phyloP scores from a whole-genome alignment of 192 early-diverging fungal species.

The Coemansia sp. region DNA sequence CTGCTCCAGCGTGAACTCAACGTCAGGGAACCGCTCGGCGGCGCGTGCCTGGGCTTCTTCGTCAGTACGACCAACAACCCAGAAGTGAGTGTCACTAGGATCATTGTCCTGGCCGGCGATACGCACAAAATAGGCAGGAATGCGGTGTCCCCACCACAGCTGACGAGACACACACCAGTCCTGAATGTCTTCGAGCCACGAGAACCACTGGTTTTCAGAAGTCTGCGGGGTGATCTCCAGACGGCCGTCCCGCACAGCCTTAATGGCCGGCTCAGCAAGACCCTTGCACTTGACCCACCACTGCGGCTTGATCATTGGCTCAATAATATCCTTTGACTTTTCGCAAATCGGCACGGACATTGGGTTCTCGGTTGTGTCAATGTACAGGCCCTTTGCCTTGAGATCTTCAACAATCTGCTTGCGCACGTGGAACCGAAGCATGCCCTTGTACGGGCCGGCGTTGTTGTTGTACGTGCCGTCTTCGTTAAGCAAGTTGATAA shows the following conservation, averaged over 20 bases:
- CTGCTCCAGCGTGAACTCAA: constrained; percentile 83
- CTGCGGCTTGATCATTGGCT: constrained; percentile 98
- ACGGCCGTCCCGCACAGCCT: constrained; percentile 76
- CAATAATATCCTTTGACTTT: constrained; percentile 91
- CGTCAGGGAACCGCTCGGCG: constrained; percentile 72
- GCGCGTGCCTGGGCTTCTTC: constrained; percentile 77
- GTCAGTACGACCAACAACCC: constrained; percentile 83
- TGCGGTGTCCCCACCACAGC: constrained; percentile 98
- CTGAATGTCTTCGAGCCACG: constrained; percentile 92
- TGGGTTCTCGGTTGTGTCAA: constrained; percentile 82
- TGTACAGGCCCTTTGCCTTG: constrained; percentile 85
- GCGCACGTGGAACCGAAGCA: constrained; percentile 93
- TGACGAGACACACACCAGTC: constrained; percentile 99
- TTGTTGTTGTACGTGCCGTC: constrained; percentile 92
- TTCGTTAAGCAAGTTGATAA: constrained; percentile 98
- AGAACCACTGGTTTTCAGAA: constrained; percentile 94
- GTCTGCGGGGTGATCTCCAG: constrained; percentile 80
- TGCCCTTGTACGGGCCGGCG: constrained; percentile 81
- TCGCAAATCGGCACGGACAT: constrained; percentile 91
- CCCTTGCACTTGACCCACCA: constrained; percentile 96
- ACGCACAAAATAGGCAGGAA: constrained; percentile 93
- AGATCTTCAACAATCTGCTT: constrained; percentile 81
- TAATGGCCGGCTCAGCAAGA: constrained; percentile 80
- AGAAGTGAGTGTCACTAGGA: constrained; percentile 63
- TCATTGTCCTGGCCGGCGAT: constrained; percentile 62